Evolutionary conservation across 352 stramenopile species (phyloP).

Genomic region (Phytophthora melonis): DNA sequence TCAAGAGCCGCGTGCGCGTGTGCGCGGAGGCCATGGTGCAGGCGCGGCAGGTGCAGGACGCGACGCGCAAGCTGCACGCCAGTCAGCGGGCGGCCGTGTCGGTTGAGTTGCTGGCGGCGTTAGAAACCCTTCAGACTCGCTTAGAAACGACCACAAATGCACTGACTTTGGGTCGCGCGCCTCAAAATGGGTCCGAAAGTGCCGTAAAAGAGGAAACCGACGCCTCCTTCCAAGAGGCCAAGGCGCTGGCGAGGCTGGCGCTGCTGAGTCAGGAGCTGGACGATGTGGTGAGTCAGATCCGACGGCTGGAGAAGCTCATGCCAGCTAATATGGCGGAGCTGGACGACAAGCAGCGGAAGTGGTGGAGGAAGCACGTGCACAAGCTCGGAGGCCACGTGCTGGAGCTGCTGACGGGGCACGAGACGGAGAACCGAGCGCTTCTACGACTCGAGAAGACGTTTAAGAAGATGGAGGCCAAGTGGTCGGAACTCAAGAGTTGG

Average conservation of each 20-base stretch:
- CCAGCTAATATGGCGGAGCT: slow-evolving; percentile 6
- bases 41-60: slow-evolving; percentile 48
- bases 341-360: slow-evolving; percentile 32
- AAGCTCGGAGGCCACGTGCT: slow-evolving; percentile 28
- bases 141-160: slow-evolving; percentile 28
- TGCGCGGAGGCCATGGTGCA: slow-evolving; percentile 41
- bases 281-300: slow-evolving; percentile 5
- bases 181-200: slow-evolving; percentile 11
- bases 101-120: slow-evolving; percentile 38
- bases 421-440: not conserved
- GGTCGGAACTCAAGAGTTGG: slow-evolving; percentile 30
- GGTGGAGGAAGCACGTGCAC: slow-evolving; percentile 40
- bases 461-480: slow-evolving; percentile 34
- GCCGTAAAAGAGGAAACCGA: not conserved
- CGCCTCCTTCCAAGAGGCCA: slow-evolving; percentile 13
- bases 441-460: slow-evolving; percentile 12
- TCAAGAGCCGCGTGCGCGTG: slow-evolving; percentile 20
- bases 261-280: slow-evolving; percentile 21
- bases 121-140: slow-evolving; percentile 42
- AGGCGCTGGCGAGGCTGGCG: slow-evolving; percentile 27
- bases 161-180: slow-evolving; percentile 1
- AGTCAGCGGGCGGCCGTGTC: slow-evolving; percentile 28
- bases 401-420: slow-evolving; percentile 8
- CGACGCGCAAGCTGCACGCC: slow-evolving; percentile 39
- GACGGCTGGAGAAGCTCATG: slow-evolving; percentile 31